phyloP scores from a whole-genome alignment of 257 asterid species.

The Ehretia macrophylla region DNA sequence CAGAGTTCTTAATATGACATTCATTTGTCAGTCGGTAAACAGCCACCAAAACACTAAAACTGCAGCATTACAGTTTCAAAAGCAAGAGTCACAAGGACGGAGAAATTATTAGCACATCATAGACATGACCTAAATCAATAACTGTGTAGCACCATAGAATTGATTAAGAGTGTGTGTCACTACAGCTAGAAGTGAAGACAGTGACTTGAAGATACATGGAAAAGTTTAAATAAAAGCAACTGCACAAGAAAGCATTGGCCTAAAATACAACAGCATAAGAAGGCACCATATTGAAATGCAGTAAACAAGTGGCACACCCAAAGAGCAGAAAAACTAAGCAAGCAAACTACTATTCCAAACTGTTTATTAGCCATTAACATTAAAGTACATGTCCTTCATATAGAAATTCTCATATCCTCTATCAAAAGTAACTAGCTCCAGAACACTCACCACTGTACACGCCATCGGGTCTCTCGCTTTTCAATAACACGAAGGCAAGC shows the following conservation, averaged over 20 bases:
- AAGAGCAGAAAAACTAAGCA: not conserved
- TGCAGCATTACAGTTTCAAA: not conserved
- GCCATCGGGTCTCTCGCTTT: constrained; percentile 99
- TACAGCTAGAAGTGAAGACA: no score
- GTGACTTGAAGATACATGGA: not conserved
- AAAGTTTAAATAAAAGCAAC: not conserved
- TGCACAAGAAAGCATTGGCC: no score
- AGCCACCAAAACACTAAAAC: not conserved
- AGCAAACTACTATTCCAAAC: not conserved
- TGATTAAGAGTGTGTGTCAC: no score
- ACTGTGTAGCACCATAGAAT: no score
- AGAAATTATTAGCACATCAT: not conserved
- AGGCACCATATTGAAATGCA: not conserved
- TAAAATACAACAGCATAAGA: no score
- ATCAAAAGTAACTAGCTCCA: not conserved
- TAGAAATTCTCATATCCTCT: no score
- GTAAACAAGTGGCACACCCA: not conserved
- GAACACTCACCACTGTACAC: constrained; percentile 85
- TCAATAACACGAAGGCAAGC: constrained; percentile 96
- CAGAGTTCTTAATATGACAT: no score
- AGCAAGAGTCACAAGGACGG: not conserved
- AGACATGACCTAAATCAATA: not conserved
- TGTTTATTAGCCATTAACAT: not conserved
- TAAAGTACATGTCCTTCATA: not conserved
- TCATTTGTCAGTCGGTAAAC: not conserved